Conservation (phyloP, 2,329 filamentous ascomycete species). For the Pestalotiopsis sp. region DNA sequence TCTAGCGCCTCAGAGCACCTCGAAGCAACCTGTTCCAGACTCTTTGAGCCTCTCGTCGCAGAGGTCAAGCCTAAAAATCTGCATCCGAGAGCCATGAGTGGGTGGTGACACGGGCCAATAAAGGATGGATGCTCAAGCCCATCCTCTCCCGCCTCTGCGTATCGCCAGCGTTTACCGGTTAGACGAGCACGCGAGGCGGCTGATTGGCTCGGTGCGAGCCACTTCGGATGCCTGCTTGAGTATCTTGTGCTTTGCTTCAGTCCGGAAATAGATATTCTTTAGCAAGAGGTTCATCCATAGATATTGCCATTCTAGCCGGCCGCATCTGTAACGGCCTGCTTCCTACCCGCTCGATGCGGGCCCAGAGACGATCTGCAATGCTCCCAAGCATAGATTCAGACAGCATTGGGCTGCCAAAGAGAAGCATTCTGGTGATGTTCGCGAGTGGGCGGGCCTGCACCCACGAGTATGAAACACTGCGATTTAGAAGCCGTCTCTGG, state of each 20-base stretch:
- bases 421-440: not conserved
- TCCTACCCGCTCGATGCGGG: slow-evolving; percentile 1
- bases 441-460: not conserved
- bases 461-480: not conserved
- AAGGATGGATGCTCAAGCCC: not conserved
- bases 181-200: slow-evolving; percentile 4
- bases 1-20: slow-evolving; percentile 6
- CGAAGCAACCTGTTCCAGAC: slow-evolving; percentile 7
- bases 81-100: not conserved
- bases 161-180: not conserved
- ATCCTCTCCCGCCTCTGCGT: slow-evolving; percentile 8
- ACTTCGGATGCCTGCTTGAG: not conserved
- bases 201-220: slow-evolving; percentile 9
- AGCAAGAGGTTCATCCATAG: not conserved
- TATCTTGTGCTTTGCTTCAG: not conserved
- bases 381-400: not conserved
- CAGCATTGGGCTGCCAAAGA: not conserved
- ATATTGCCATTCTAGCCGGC: slow-evolving; percentile 5
- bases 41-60: not conserved
- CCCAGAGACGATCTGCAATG: not conserved
- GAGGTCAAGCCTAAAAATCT: slow-evolving; percentile 7
- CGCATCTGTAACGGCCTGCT: slow-evolving; percentile 7
- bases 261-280: slow-evolving; percentile 12
- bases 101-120: slow-evolving; percentile 6
- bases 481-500: not conserved